Percentiles rank a stretch among this genome's conserved stretches.
Conservation (phyloP, 352 stramenopile species). For the Pythium utonaiense region DNA sequence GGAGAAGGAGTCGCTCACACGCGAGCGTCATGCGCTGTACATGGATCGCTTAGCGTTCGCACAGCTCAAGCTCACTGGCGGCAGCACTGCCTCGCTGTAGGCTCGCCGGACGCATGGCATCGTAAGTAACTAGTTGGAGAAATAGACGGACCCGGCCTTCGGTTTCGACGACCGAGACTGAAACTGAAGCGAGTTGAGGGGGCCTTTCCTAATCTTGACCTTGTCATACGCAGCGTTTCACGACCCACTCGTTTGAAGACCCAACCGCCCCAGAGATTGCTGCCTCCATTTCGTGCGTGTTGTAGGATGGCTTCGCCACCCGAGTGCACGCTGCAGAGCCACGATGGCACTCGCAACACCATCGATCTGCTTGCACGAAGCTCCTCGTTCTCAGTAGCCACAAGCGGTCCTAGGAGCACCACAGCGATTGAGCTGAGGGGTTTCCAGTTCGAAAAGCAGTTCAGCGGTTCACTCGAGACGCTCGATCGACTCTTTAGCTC, state of each 20-base stretch:
- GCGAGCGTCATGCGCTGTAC: conserved; percentile 71
- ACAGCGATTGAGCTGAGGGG: conserved; percentile 8
- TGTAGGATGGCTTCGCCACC: neutral
- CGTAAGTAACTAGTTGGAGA: conserved; percentile 3
- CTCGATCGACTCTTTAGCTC: conserved; percentile 11
- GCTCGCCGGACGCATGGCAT: too few relatives aligned
- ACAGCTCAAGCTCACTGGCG: conserved; percentile 44
- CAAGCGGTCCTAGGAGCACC: neutral
- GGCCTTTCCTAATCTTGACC: conserved; percentile 2
- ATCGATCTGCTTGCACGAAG: conserved; percentile 5
- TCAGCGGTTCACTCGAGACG: conserved; percentile 25
- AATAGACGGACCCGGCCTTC: neutral
- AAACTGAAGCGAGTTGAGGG: neutral
- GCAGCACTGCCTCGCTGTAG: conserved; percentile 11
- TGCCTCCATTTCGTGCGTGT: neutral
- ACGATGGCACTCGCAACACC: neutral
- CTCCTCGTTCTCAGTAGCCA: neutral
- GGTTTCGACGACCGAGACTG: neutral
- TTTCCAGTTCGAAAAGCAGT: conserved; percentile 13
- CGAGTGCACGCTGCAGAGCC: conserved; percentile 3
- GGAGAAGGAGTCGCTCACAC: conserved; percentile 56
- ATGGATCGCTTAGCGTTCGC: conserved; percentile 63
- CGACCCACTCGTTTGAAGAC: neutral
- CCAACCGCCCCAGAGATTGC: neutral
- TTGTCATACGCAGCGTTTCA: neutral